Conservation (phyloP, 139 green algal species). For the Chlamydomonas applanata region DNA sequence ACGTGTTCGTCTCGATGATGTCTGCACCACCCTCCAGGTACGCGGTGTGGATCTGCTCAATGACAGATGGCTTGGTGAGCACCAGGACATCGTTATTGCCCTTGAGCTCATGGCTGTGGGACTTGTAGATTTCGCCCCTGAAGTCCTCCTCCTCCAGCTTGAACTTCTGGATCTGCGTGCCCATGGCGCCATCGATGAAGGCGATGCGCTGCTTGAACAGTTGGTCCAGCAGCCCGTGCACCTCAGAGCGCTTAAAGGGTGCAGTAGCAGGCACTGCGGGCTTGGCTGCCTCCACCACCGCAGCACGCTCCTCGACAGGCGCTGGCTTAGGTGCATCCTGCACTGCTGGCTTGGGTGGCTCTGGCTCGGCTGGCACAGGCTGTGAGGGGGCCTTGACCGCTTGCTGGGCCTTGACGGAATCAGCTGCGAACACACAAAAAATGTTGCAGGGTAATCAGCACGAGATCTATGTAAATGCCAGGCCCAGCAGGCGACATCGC, state of each 20-base stretch:
- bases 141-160: constrained; percentile 89
- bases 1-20: constrained; percentile 99
- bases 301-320: too few relatives aligned
- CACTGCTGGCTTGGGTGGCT: too few relatives aligned
- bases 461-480: too few relatives aligned
- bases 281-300: background rate
- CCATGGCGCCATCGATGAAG: constrained; percentile 97
- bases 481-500: too few relatives aligned
- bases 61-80: constrained; percentile 91
- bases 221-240: constrained; percentile 53
- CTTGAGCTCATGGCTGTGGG: constrained; percentile 91
- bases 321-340: too few relatives aligned
- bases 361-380: too few relatives aligned
- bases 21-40: constrained; percentile 92
- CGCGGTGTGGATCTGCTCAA: constrained; percentile 88
- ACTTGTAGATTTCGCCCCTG: constrained; percentile 62
- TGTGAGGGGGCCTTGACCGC: too few relatives aligned
- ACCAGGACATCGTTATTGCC: constrained; percentile 98
- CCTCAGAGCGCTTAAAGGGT: background rate
- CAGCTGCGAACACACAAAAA: background rate
- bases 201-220: constrained; percentile 89
- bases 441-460: background rate
- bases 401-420: too few relatives aligned
- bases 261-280: background rate
- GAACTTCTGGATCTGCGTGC: constrained; percentile 74